These are phyloP conservation scores for Cinnamomum micranthum DNA, from an alignment of 164 flowering plant genomes.

Conservation along the genomic window DNA sequence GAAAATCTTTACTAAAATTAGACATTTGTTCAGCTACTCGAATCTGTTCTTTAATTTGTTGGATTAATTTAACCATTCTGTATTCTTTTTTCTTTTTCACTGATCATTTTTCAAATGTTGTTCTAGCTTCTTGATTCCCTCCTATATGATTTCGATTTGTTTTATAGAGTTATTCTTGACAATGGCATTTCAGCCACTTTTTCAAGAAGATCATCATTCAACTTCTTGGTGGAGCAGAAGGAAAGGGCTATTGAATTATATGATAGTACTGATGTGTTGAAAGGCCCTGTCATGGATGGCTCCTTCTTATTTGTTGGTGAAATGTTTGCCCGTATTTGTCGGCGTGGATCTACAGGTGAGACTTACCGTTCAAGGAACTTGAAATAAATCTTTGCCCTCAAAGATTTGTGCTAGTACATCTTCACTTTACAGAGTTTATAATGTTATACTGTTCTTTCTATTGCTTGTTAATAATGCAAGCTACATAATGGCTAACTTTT, in stretches of 20 bases:
- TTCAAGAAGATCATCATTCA: conserved; percentile 66
- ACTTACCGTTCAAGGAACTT: conserved; percentile 3
- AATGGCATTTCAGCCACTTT: conserved; percentile 42
- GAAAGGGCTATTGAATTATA: conserved; percentile 28
- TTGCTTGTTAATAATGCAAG: no score
- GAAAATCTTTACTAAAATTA: not conserved
- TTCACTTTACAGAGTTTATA: not conserved
- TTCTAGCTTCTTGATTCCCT: not conserved
- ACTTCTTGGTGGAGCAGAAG: conserved; percentile 60
- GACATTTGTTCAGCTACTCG: not conserved
- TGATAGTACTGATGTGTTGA: conserved; percentile 7
- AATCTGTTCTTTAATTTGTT: no score
- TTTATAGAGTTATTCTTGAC: conserved; percentile 38
- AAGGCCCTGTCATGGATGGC: conserved; percentile 25
- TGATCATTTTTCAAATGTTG: not conserved
- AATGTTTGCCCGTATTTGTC: conserved; percentile 75
- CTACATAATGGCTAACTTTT: not conserved
- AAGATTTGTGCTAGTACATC: not conserved
- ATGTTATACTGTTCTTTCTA: not conserved
- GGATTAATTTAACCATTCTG: not conserved
- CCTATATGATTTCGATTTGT: not conserved
- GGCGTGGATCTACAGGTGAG: conserved; percentile 83
- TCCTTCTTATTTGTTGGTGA: conserved; percentile 68
- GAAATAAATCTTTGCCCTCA: not conserved
- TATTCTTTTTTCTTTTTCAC: not conserved